Percentiles rank a stretch among this genome's conserved stretches.
phyloP scores from a whole-genome alignment of 805 yeast genomes.

The Jamesozyma spencerorum region DNA sequence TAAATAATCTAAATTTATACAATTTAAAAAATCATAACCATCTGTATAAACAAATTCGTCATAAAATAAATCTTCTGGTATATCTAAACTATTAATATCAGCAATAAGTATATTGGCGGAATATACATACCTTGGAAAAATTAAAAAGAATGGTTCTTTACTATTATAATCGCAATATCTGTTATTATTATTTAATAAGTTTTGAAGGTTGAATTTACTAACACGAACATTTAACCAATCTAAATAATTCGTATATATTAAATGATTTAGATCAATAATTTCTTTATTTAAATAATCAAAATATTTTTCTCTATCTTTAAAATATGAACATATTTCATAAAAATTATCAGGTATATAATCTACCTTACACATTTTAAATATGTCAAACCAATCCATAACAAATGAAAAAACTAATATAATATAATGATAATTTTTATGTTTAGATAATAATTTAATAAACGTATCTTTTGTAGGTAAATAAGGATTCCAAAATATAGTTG shows the following conservation, averaged over 20 bases:
- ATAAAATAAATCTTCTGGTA: not conserved
- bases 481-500: constrained; percentile 1
- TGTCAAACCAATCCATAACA: not conserved
- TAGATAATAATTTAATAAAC: not conserved
- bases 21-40: not conserved
- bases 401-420: not conserved
- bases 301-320: not conserved
- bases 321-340: not conserved
- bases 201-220: too few relatives aligned
- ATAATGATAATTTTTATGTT: not conserved
- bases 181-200: too few relatives aligned
- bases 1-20: not conserved
- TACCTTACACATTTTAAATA: not conserved
- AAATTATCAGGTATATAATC: not conserved
- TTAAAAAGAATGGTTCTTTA: not conserved
- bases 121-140: not conserved
- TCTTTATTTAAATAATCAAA: too few relatives aligned
- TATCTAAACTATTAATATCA: not conserved
- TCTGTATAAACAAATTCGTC: not conserved
- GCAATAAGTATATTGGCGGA: not conserved
- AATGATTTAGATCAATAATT: not conserved
- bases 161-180: too few relatives aligned
- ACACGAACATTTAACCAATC: not conserved
- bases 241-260: too few relatives aligned
- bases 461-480: constrained; percentile 2